Evolutionary conservation across 345 rosid genomes (phyloP), one percentile per base, ranked within the genome.

Genomic region (Hibiscus syriacus): DNA sequence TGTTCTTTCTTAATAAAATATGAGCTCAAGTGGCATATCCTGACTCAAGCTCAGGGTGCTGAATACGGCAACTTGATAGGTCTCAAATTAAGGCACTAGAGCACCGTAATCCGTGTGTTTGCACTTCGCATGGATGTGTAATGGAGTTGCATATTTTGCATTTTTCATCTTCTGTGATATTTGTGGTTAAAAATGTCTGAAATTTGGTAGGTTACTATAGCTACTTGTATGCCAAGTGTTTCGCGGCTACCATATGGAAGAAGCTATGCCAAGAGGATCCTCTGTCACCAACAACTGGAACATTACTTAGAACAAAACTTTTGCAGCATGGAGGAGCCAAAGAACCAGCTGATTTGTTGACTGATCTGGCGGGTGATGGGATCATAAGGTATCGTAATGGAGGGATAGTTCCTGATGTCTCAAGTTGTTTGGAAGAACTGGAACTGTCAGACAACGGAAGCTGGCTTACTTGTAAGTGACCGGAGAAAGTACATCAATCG

Each of bases 271-370:
- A 86, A 71, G 95, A 86, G 46, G 96, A 94, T 82, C 97, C 99
- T 2, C 84, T 94, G 41, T 89, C 96, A 52, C 62, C 79, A 56
- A 74, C 74, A 72, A 85, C 92, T 1, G 97, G 99, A 63, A 76
- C 76, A 34, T 79, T 84, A 26, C 84, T 94, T 6, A 80, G 96
- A 71, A 83, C 82, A 45, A 89, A 86, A 66, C 64, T 91, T 59
- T 80, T 94, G 45, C 86, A 74, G 77, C 86, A 87, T 64, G 96
- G 97, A 59, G 99, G 99, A 79, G 96, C 97, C 11, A 91, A 86
- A 81, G 93, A 87, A 55, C 85, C 99, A 45, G 78, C 77, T 22
- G 90, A 82, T 73, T 55, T 94, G 64, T 80, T 94, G 60, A 81
- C 60, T 16, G 95, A 87, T 83, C 72, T 94, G 11, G 87, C 74